Conservation (phyloP, 2,329 filamentous ascomycete species). For the Aspergillus sojae region DNA sequence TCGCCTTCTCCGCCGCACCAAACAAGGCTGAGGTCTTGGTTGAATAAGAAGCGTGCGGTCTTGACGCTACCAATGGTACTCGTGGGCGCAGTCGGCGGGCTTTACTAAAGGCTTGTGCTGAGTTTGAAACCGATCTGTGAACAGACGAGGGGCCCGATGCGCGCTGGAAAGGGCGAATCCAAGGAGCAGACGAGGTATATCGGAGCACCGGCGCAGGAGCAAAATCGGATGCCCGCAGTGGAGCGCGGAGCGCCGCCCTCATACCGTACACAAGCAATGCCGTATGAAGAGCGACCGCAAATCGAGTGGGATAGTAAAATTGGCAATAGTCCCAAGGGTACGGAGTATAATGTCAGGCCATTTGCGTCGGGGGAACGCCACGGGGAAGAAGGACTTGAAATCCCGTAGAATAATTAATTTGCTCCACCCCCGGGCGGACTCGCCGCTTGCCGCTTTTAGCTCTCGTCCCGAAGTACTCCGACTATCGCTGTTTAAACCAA, state of each 20-base stretch:
- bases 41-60: conserved; percentile 21
- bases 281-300: conserved; percentile 19
- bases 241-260: conserved; percentile 36
- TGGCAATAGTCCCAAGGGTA: neutral
- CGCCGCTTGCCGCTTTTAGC: conserved; percentile 9
- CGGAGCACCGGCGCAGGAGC: conserved; percentile 32
- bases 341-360: conserved; percentile 2
- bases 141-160: neutral
- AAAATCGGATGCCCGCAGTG: conserved; percentile 35
- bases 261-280: conserved; percentile 31
- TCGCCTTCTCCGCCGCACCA: conserved; percentile 10
- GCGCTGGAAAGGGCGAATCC: conserved; percentile 10
- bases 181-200: conserved; percentile 23
- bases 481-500: neutral
- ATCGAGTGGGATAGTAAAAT: conserved; percentile 3
- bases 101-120: neutral
- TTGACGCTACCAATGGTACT: neutral
- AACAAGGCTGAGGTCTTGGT: conserved; percentile 20
- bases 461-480: conserved; percentile 1
- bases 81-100: neutral
- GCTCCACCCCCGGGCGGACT: conserved; percentile 4
- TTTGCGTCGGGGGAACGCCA: neutral
- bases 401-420: neutral
- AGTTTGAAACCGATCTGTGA: neutral
- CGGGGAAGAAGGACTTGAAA: neutral